A percentile compares a stretch with the other conserved stretches of the same genome.
phyloP scores from a whole-genome alignment of 768 basidiomycete species.

The Phlegmacium glaucopus region DNA sequence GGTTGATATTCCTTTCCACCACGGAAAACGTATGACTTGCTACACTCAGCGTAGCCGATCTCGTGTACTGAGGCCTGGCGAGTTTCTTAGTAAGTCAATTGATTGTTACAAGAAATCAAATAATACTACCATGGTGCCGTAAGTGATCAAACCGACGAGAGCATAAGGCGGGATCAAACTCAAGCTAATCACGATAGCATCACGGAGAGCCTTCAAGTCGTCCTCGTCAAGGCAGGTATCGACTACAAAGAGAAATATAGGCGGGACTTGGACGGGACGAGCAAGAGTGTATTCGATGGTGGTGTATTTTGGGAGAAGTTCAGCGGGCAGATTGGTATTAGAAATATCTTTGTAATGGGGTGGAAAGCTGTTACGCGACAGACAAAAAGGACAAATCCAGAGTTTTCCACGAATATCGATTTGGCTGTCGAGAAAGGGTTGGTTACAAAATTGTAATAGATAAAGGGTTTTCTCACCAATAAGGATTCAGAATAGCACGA shows the following conservation, averaged over 20 bases:
- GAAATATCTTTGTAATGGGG: constrained; percentile 99
- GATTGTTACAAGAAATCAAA: neutral
- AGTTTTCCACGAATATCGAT: constrained; percentile 98
- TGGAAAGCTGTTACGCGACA: constrained; percentile 95
- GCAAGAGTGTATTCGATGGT: constrained; percentile 99
- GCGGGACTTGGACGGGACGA: constrained; percentile 87
- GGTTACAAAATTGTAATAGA: neutral
- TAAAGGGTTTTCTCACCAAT: constrained; percentile 63
- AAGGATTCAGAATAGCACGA: constrained; percentile 95
- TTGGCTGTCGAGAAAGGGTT: constrained; percentile 54
- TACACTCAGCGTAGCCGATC: constrained; percentile 93
- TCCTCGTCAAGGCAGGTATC: constrained; percentile 97
- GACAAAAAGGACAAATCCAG: constrained; percentile 99
- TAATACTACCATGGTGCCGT: constrained; percentile 83
- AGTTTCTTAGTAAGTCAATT: no score
- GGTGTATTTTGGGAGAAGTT: constrained; percentile 96
- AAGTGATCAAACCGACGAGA: constrained; percentile 94
- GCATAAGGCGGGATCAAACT: constrained; percentile 92
- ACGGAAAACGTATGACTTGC: constrained; percentile 98
- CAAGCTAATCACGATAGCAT: constrained; percentile 92
- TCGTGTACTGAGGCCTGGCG: constrained; percentile 96
- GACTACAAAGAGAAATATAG: constrained; percentile 95
- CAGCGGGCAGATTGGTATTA: constrained; percentile 93
- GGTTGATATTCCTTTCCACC: constrained; percentile 95
- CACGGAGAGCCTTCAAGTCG: constrained; percentile 92